Conservation (phyloP, 2,329 filamentous ascomycete genomes). For the Cadophora luteo-olivacea region DNA sequence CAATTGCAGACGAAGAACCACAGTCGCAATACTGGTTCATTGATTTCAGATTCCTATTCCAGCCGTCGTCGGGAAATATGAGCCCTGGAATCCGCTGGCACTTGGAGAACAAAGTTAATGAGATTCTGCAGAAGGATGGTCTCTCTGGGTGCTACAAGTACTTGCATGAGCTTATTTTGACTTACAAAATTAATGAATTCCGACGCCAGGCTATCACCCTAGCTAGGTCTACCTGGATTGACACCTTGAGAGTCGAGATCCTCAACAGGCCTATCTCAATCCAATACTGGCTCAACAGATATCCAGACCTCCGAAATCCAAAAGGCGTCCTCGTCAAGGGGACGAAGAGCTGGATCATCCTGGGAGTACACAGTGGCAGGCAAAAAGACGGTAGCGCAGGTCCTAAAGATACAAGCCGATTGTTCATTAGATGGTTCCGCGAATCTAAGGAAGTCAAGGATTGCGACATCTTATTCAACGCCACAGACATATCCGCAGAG, state of each 20-base stretch:
- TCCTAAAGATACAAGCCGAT: conserved; percentile 55
- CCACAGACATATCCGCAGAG: conserved; percentile 74
- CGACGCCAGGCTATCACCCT: conserved; percentile 78
- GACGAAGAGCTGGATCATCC: conserved; percentile 86
- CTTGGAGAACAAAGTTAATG: conserved; percentile 76
- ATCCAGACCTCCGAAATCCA: conserved; percentile 45
- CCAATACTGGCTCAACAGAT: conserved; percentile 85
- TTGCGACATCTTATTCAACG: conserved; percentile 70
- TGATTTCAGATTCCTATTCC: conserved; percentile 85
- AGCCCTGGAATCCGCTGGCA: conserved; percentile 67
- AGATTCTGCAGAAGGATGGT: conserved; percentile 71
- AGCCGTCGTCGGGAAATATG: conserved; percentile 67
- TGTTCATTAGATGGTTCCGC: conserved; percentile 82
- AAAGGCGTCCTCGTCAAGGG: conserved; percentile 48
- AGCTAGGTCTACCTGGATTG: conserved; percentile 75
- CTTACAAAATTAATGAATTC: conserved; percentile 86
- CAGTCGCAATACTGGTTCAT: conserved; percentile 92
- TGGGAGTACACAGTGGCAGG: conserved; percentile 77
- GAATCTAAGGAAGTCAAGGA: conserved; percentile 78
- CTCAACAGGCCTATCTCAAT: conserved; percentile 83
- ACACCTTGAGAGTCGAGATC: conserved; percentile 77
- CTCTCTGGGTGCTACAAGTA: conserved; percentile 83
- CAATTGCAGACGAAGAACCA: conserved; percentile 84
- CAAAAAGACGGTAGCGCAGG: conserved; percentile 50
- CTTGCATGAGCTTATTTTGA: conserved; percentile 86